Evolutionary conservation across 164 flowering plant genomes (phyloP), one percentile per base, ranked within the genome.

Genomic region (Sextonia rubra): DNA sequence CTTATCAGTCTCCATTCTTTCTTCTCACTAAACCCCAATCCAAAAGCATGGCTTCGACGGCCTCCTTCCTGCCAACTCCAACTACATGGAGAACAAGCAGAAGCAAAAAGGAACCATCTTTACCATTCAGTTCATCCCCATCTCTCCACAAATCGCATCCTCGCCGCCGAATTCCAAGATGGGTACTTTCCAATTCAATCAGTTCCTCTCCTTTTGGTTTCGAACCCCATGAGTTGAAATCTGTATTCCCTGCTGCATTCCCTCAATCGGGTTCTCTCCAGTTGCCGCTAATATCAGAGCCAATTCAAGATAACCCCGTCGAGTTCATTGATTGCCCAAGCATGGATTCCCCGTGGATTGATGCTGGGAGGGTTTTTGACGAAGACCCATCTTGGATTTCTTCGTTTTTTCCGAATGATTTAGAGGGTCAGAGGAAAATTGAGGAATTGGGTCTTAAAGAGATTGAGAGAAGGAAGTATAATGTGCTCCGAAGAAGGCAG

Each of bases 361-460:
- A 52, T 52, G 27, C 82, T 1, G 69, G 56, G 17, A 81, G 90
- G 58, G 68, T 90, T 2, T 86, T 87, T 71, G 75, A 80, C 15
- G 88, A 86, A 27, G 91, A 91, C 77, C 92, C 93, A 20, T 91
- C 97, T 30, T 91, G 98, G 97, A 71, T 88, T 55, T 80, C 88
- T 27, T 30, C 81, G 2, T 63, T 86, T 23, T 76, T 83, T 52
- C 63, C 78, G 66, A 78, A 74, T 26, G 82, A 80, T 60, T 47
- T 78, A 15, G 79, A 69, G 61, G 56, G 58, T 12, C 25, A 44
- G 70, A 47, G 47, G 15, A 29, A 12, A 4, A 15, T 44, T 26
- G 71, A 69, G 20, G 61, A 69, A 17, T 49, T 55, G 48, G 61
- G 49, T 27, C 20, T 29, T 79, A 65, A 86, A 69, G 87, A 82